Percentiles rank a stretch among this genome's conserved stretches.
Evolutionary conservation across 2,329 filamentous ascomycete genomes (phyloP).

Genomic region (Botrytis fabae): DNA sequence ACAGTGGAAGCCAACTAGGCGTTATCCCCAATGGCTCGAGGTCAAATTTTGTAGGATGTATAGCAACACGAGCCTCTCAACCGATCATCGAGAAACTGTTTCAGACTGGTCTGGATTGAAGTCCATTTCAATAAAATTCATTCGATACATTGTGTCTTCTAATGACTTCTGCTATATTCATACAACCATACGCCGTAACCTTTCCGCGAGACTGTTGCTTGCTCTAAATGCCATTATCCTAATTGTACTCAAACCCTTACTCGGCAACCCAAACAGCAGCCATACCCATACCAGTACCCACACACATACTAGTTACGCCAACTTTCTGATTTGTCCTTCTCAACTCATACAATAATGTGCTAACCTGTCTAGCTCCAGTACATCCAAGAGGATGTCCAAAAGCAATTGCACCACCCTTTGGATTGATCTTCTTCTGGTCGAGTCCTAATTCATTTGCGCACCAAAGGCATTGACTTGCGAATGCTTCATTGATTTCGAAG

Average conservation of each 20-base stretch:
- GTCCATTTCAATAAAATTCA: neutral
- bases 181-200: conserved; percentile 7
- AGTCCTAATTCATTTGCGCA: conserved; percentile 86
- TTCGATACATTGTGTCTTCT: neutral
- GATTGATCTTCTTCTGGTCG: conserved; percentile 86
- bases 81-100: fast-evolving
- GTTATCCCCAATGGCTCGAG: neutral
- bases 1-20: neutral
- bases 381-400: conserved; percentile 95
- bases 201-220: neutral
- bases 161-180: neutral
- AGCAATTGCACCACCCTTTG: conserved; percentile 93
- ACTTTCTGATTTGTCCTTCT: conserved; percentile 80
- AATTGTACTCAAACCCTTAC: conserved; percentile 48
- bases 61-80: neutral
- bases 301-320: conserved; percentile 92
- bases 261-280: conserved; percentile 94
- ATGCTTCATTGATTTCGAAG: conserved; percentile 99
- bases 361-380: conserved; percentile 91
- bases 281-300: conserved; percentile 98
- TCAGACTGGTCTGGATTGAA: neutral
- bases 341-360: conserved; percentile 87
- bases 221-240: neutral
- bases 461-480: conserved; percentile 92
- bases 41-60: neutral